phyloP scores from a whole-genome alignment of 495 filamentous ascomycete species.

The Articulospora tetracladia region DNA sequence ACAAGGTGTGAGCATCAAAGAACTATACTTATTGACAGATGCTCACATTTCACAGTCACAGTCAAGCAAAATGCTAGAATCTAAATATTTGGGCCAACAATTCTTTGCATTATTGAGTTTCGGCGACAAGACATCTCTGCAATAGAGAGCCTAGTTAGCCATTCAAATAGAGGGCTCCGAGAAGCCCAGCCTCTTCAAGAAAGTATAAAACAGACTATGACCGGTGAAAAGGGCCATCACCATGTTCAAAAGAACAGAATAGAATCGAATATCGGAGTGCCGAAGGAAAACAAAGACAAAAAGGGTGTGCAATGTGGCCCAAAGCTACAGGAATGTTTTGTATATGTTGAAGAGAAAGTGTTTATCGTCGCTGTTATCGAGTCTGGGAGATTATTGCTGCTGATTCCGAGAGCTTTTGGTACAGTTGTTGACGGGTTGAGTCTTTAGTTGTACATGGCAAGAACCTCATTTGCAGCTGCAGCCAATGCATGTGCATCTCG shows the following conservation, averaged over 20 bases:
- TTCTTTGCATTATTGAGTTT: neutral
- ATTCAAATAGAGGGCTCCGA: neutral
- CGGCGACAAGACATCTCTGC: neutral
- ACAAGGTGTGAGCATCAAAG: too few species aligned
- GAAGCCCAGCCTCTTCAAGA: neutral
- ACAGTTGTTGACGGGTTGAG: too few species aligned
- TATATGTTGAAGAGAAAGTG: neutral
- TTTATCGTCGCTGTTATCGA: too few species aligned
- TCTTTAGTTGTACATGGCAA: neutral
- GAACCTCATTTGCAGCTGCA: slow-evolving; percentile 9
- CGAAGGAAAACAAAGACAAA: neutral
- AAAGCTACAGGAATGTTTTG: neutral
- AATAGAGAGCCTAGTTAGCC: neutral
- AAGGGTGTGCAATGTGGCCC: neutral
- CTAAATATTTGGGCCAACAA: neutral
- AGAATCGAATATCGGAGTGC: neutral
- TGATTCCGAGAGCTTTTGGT: too few species aligned
- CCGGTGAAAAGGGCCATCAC: neutral
- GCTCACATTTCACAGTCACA: neutral
- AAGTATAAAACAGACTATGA: neutral
- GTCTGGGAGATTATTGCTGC: too few species aligned
- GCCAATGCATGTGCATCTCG: slow-evolving; percentile 32
- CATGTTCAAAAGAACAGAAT: neutral
- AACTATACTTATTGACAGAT: too few species aligned
- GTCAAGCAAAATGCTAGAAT: neutral